Percentiles rank a stretch among this genome's conserved stretches.
These are phyloP conservation scores for Pseudocercospora crystallina DNA, from an alignment of 2,329 filamentous ascomycete species.

Conservation along the genomic window DNA sequence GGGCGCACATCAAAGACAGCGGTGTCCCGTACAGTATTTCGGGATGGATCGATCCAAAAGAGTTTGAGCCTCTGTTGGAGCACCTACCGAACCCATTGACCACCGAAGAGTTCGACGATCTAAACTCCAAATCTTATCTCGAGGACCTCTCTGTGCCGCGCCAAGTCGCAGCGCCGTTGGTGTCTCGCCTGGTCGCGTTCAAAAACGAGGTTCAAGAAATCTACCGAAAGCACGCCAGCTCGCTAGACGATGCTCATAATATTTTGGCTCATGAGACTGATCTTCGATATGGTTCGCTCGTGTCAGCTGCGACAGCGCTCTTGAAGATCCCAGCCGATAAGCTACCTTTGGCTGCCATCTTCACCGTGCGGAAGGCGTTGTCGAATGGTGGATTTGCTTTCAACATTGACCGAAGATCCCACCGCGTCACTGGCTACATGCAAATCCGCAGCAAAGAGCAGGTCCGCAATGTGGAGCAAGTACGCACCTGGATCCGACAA, in stretches of 20 bases:
- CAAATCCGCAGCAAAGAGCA: slow-evolving; percentile 60
- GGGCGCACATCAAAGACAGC: slow-evolving; percentile 41
- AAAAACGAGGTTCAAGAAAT: slow-evolving; percentile 45
- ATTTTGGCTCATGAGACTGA: slow-evolving; percentile 45
- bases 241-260: slow-evolving; percentile 52
- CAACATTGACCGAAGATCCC: slow-evolving; percentile 51
- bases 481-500: slow-evolving; percentile 55
- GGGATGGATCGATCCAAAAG: slow-evolving; percentile 46
- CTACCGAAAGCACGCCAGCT: slow-evolving; percentile 48
- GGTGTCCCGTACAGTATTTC: slow-evolving; percentile 52
- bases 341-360: slow-evolving; percentile 49
- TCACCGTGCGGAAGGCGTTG: slow-evolving; percentile 69
- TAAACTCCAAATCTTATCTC: slow-evolving; percentile 37
- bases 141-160: slow-evolving; percentile 47
- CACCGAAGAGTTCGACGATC: slow-evolving; percentile 28
- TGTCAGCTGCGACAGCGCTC: slow-evolving; percentile 47
- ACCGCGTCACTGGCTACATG: slow-evolving; percentile 59
- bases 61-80: slow-evolving; percentile 49
- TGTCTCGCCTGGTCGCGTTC: slow-evolving; percentile 46
- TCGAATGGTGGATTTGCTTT: slow-evolving; percentile 62
- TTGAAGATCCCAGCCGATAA: slow-evolving; percentile 32
- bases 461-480: slow-evolving; percentile 51
- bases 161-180: slow-evolving; percentile 45
- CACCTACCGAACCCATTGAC: slow-evolving; percentile 50
- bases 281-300: slow-evolving; percentile 49